These are phyloP conservation scores for Saitozyma sp. DNA, from an alignment of 768 basidiomycete genomes.

Conservation along the genomic window DNA sequence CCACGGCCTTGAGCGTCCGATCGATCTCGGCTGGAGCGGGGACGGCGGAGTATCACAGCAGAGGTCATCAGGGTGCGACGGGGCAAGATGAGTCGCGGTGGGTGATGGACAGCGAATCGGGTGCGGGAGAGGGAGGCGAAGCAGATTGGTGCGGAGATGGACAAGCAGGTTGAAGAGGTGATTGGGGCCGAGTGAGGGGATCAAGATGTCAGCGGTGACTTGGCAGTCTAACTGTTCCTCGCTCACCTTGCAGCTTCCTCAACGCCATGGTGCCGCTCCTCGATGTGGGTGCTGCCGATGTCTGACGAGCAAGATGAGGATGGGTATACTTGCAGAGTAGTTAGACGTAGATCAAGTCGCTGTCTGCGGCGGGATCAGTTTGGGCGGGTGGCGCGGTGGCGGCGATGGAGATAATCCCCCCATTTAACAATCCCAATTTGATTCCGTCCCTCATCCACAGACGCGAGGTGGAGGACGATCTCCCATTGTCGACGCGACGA, in stretches of 20 bases:
- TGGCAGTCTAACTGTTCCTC: too few relatives aligned
- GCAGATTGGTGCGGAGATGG: background rate
- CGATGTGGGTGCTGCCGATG: background rate
- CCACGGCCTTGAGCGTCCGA: conserved; percentile 94
- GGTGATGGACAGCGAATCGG: background rate
- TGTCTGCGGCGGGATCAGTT: too few relatives aligned
- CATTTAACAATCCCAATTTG: background rate
- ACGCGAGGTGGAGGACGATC: conserved; percentile 3
- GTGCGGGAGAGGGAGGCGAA: background rate
- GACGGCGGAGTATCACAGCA: background rate
- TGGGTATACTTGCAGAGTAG: background rate
- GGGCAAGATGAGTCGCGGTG: background rate
- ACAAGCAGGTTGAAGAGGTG: conserved; percentile 3
- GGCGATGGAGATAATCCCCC: background rate
- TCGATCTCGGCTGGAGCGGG: conserved; percentile 84
- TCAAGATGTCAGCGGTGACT: too few relatives aligned
- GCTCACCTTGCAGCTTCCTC: conserved; percentile 41
- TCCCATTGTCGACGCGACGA: background rate
- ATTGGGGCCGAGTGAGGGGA: too few relatives aligned
- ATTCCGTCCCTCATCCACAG: background rate
- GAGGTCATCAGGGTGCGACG: background rate
- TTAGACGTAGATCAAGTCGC: background rate
- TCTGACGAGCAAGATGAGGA: background rate
- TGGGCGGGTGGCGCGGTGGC: too few relatives aligned
- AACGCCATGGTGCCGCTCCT: conserved; percentile 28